These are phyloP conservation scores for Leishmania tarentolae DNA, from an alignment of 208 protist species.

Conservation along the genomic window DNA sequence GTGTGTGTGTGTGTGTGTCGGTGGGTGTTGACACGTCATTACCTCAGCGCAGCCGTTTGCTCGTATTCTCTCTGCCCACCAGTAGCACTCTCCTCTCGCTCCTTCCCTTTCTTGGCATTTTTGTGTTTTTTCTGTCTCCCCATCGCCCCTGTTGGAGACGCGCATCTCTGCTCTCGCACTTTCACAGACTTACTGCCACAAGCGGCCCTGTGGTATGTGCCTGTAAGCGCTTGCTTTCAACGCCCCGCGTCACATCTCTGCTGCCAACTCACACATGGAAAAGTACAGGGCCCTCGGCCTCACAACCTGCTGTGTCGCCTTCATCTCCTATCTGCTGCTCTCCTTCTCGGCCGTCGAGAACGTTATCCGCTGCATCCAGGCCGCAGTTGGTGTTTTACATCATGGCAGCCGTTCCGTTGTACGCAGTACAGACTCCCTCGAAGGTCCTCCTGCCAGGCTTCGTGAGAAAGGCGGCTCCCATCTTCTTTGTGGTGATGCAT, in stretches of 20 bases:
- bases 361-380: not conserved
- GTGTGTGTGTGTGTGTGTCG: not conserved
- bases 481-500: constrained; percentile 58
- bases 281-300: not conserved
- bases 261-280: not conserved
- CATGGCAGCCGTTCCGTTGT: constrained; percentile 3
- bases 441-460: constrained; percentile 23
- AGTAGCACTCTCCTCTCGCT: not conserved
- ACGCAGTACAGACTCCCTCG: constrained; percentile 21
- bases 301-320: not conserved
- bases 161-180: not conserved
- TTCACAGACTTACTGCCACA: not conserved
- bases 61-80: not conserved
- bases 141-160: not conserved
- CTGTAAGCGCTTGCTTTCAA: not conserved
- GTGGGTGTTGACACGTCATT: too few relatives aligned
- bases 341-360: not conserved
- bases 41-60: not conserved
- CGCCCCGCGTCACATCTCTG: not conserved
- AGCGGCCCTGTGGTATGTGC: not conserved
- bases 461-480: constrained; percentile 9
- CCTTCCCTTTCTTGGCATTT: not conserved
- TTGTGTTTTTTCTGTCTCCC: not conserved
- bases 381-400: not conserved
- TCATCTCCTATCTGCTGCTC: not conserved